These are phyloP conservation scores for Peziza echinospora DNA, from an alignment of 495 filamentous ascomycete genomes.

Conservation along the genomic window DNA sequence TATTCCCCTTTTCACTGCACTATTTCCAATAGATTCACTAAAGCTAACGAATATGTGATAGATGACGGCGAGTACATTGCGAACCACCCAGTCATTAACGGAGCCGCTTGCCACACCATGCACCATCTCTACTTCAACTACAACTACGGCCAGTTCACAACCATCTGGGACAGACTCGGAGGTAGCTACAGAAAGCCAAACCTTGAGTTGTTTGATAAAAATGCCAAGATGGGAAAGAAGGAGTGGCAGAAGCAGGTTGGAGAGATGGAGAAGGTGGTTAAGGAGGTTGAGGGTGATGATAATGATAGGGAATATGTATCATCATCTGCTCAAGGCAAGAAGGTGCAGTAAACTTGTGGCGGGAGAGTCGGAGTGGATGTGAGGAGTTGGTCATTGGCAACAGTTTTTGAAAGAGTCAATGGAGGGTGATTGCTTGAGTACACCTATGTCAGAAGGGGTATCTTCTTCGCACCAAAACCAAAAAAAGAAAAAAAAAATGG, in stretches of 20 bases:
- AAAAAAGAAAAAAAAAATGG: no score
- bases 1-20: no score
- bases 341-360: background rate
- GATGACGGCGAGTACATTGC: conserved; percentile 89
- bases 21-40: no score
- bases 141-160: conserved; percentile 95
- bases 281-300: conserved; percentile 71
- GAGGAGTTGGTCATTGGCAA: no score
- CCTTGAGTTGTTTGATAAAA: conserved; percentile 62
- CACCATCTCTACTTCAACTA: conserved; percentile 98
- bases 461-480: no score
- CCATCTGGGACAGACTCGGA: conserved; percentile 79
- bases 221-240: conserved; percentile 65
- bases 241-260: conserved; percentile 62
- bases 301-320: conserved; percentile 14
- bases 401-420: no score
- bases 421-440: no score
- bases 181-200: conserved; percentile 80
- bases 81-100: conserved; percentile 74
- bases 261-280: conserved; percentile 71
- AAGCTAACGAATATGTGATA: conserved; percentile 6
- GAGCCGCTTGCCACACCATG: conserved; percentile 89
- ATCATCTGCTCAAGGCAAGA: background rate
- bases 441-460: no score
- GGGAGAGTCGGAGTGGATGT: no score